Evolutionary conservation across 495 filamentous ascomycete species (phyloP), one percentile per base, ranked within the genome.

Genomic region (Podospora fimiseda): DNA sequence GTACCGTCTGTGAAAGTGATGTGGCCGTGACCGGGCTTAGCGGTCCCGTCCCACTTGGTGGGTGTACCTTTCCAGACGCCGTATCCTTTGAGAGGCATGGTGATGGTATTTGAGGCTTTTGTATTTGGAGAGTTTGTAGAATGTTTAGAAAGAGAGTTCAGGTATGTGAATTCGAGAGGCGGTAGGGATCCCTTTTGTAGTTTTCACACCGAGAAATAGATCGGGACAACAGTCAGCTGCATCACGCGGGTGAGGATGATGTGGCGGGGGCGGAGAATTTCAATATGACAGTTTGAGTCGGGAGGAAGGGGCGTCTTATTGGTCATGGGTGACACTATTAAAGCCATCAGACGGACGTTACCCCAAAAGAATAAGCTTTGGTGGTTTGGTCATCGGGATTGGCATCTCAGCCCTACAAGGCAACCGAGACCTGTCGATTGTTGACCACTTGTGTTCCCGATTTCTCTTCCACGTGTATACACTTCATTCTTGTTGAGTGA

Each of bases 21-120:
- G 44, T 58, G 48, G 23, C 55, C 46, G 38, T 65, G 62, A 18
- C 38, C 53, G n/a, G 51, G 42, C 16, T 60, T 53, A 23, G 11
- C 3, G 41, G 43, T n/a, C 13, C 42, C 41, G 16, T 53, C 52
- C 48, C 49, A 63, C 13, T 47, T 37, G 24, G 48, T 39, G 37
- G 60, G 55, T 11, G 23, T 56, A n/a, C 33, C 57, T 22, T 58
- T 59, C 60, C 60, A 63, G 33, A 65, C 44, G 45, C 62, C 62
- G 50, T 63, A 63, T 3, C 41, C 20, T 46, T 50, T 20, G 39
- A 58, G 48, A 39, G 50, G 51, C 58, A 60, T 60, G 27, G 27
- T 33, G 27, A 11, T 33, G 27, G 27, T 33, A 33, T 33, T 5
- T 6, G 11, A 33, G 5, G 27, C 27, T n/a, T n/a, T n/a, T n/a